Base-by-base conservation (phyloP, 768 basidiomycete genomes). In the Termitomyces eurrhizus region DNA sequence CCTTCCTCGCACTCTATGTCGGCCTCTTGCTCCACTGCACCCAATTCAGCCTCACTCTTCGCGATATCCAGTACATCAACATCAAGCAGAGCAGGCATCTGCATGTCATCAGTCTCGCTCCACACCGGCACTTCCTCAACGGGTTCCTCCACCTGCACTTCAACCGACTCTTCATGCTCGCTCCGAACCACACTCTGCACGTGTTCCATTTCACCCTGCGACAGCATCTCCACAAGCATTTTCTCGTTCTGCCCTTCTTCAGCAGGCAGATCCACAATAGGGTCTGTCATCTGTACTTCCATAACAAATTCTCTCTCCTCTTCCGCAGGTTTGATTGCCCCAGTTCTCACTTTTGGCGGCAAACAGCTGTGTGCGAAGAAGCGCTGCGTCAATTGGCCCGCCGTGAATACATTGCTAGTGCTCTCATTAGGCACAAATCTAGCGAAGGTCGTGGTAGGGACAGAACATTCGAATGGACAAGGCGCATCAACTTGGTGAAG, bases 351-450 rank as follows among this genome's bases (percentile, higher is more conserved):
- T 54, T n/a, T 59, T 4, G 58, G 62, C 7, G 54, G 59, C 18
- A 67, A 44, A 49, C 62, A 65, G 35, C 64, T 67, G 41, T 62
- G 60, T 12, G 64, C 46, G 41, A 67, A 67, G 29, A 65, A 55
- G 2, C 61, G 21, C 9, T 58, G 59, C 3, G 66, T 67, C 39
- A 64, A 45, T 13, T 52, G 55, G 9, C 64, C 60, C 24, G 61
- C 56, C 12, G 60, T 26, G 42, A 58, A 54, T 18, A 55, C 29
- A 32, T 6, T 21, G 3, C 18, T n/a, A 14, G 45, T 48, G 45
- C 7, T 48, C 39, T 42, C 39, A 33, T 12, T 21, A 29, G 39
- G 51, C 33, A 36, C 33, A 7, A 51, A 35, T 3, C 36, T 24
- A 3, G 36, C 21, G 13, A 44, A 18, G 9, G 53, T 42, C 42